Base-by-base conservation (phyloP, 208 protist species). In the Tritrichomonas foetus region DNA sequence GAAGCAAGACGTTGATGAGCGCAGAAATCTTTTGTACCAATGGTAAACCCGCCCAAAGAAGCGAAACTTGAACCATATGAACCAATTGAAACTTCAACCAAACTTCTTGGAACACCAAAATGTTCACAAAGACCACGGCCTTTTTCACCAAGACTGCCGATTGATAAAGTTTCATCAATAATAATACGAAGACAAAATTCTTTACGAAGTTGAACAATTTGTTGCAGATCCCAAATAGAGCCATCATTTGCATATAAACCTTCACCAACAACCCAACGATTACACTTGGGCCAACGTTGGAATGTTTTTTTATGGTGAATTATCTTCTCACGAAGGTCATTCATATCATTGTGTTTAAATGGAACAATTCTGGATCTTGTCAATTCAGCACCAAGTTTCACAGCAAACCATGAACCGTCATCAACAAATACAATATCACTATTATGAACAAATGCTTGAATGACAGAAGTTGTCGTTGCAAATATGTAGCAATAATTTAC, bases 291-390 rank as follows among this genome's bases (percentile, higher is more conserved):
- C 94, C 96, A 97, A 30, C 94, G 93, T 49, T 95, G 95, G 41
- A 98, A 95, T 49, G 95, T 95, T 94, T 97, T 95, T 16, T 99
- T 94, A 53, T 97, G 69, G 36, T 53, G 16, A 25, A 93, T 69
- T 11, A 94, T 74, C 25, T 74, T 66, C 94, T 98, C 96, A 16
- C 78, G 78, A 3, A 99, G 95, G 93, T 98, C 97, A 39, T 94
- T 82, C 96, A 99, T 97, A 95, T 99, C 96, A 95, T 99, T 99
- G 95, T 99, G 98, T 69, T 97, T 96, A 95, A 97, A 99, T 53
- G 96, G 96, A 11, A 95, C 64, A 36, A 98, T 75, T 80, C 97
- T 97, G 16, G 96, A 95, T 89, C 98, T 96, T 13, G 97, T 98
- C 16, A 99, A 96, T 30, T 94, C 47, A 72, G 97, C 95, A 61